A percentile compares a stretch with the other conserved stretches of the same genome.
These are phyloP conservation scores for Botrytis porri DNA, from an alignment of 2,329 filamentous ascomycete species.

Conservation along the genomic window DNA sequence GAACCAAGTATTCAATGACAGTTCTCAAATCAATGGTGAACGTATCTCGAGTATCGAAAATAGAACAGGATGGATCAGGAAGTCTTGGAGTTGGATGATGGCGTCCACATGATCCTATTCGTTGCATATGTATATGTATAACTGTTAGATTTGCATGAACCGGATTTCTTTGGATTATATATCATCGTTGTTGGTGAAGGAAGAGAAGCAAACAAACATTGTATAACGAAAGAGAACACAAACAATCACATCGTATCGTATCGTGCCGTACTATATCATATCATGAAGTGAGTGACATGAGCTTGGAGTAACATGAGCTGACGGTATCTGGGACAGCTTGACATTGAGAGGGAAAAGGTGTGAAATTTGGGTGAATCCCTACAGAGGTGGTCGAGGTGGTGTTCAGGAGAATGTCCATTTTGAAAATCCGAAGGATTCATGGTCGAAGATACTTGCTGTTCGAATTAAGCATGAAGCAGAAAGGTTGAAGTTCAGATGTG, in stretches of 20 bases:
- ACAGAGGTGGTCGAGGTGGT: neutral
- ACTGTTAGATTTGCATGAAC: neutral
- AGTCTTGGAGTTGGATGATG: neutral
- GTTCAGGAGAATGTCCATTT: neutral
- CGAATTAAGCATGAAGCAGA: neutral
- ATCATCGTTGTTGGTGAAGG: neutral
- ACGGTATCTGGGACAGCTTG: neutral
- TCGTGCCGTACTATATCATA: neutral
- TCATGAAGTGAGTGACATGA: neutral
- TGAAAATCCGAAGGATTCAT: neutral
- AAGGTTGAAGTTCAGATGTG: neutral
- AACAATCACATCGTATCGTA: neutral
- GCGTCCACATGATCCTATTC: neutral
- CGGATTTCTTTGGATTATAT: neutral
- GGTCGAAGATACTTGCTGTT: neutral
- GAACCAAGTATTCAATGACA: neutral
- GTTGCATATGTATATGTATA: neutral
- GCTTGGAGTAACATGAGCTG: neutral
- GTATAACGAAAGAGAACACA: neutral
- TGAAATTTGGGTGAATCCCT: neutral
- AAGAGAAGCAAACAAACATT: constrained; percentile 8
- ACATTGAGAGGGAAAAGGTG: neutral
- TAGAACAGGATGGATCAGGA: neutral
- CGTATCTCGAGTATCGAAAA: constrained; percentile 4
- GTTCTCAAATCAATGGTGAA: neutral